phyloP scores from a whole-genome alignment of 176 grass and related monocot species.

The Panicum miliaceum region DNA sequence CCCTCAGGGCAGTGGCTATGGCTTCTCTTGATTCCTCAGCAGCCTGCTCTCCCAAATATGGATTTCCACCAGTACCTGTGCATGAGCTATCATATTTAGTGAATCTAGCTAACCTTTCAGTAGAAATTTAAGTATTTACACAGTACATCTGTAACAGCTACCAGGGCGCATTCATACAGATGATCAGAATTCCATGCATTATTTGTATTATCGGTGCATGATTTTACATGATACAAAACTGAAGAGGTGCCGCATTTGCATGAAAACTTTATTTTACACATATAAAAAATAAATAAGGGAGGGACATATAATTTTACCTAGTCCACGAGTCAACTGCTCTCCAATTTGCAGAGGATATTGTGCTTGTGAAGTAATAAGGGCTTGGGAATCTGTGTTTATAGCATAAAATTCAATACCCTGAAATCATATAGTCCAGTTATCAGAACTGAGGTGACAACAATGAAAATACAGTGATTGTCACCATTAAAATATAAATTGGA shows the following conservation, averaged over 20 bases:
- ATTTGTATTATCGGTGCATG: not conserved
- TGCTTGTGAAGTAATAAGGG: constrained; percentile 78
- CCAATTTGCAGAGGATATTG: constrained; percentile 92
- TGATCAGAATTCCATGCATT: not conserved
- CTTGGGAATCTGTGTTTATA: constrained; percentile 96
- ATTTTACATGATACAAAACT: not conserved
- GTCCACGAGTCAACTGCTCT: constrained; percentile 89
- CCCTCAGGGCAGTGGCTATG: constrained; percentile 73
- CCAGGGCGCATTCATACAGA: not conserved
- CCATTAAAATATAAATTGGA: not conserved
- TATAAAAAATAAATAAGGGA: not conserved
- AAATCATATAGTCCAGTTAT: constrained; percentile 42
- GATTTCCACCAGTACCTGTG: constrained; percentile 88
- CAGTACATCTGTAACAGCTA: not conserved
- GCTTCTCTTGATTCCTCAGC: constrained; percentile 93
- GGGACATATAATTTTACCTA: constrained; percentile 61
- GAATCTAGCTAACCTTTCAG: not conserved
- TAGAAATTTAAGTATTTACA: not conserved
- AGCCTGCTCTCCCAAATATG: constrained; percentile 86
- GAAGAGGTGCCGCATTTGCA: not conserved
- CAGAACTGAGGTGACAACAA: constrained; percentile 13
- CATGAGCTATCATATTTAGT: constrained; percentile 7
- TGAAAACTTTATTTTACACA: not conserved
- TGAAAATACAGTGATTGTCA: not conserved
- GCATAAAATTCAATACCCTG: constrained; percentile 94